These are phyloP conservation scores for Aspergillus bertholletiae DNA, from an alignment of 495 filamentous ascomycete species.

Conservation along the genomic window DNA sequence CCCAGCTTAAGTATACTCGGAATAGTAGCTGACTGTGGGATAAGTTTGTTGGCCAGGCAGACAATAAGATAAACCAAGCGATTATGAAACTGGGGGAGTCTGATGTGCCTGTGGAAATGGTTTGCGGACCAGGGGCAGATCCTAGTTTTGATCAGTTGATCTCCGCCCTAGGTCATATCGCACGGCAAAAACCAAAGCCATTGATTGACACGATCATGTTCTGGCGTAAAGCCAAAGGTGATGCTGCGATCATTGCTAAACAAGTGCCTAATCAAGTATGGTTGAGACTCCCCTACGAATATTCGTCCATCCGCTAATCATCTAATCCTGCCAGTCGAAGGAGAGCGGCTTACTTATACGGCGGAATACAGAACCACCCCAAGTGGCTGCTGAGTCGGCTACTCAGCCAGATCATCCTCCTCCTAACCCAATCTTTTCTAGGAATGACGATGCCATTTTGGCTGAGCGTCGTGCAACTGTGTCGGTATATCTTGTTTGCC, in stretches of 20 bases:
- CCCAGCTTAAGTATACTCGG: neutral
- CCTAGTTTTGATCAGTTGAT: constrained; percentile 94
- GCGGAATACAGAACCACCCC: constrained; percentile 54
- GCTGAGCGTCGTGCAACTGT: constrained; percentile 85
- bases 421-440: constrained; percentile 42
- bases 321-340: constrained; percentile 24
- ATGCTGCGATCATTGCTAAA: constrained; percentile 64
- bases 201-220: constrained; percentile 96
- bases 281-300: neutral
- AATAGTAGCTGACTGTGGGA: constrained; percentile 11
- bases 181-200: constrained; percentile 89
- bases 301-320: neutral
- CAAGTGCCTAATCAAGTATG: constrained; percentile 62
- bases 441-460: constrained; percentile 66
- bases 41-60: constrained; percentile 72
- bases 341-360: constrained; percentile 42
- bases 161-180: constrained; percentile 87
- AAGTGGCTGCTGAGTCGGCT: constrained; percentile 26
- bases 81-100: constrained; percentile 68
- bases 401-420: constrained; percentile 22
- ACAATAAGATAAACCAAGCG: constrained; percentile 86
- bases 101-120: constrained; percentile 76
- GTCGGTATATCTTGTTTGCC: constrained; percentile 91
- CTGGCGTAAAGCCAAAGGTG: constrained; percentile 93
- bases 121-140: constrained; percentile 88